A percentile compares a stretch with the other conserved stretches of the same genome.
Evolutionary conservation across 2,329 filamentous ascomycete species (phyloP).

Genomic region (Trichoderma polysporum): DNA sequence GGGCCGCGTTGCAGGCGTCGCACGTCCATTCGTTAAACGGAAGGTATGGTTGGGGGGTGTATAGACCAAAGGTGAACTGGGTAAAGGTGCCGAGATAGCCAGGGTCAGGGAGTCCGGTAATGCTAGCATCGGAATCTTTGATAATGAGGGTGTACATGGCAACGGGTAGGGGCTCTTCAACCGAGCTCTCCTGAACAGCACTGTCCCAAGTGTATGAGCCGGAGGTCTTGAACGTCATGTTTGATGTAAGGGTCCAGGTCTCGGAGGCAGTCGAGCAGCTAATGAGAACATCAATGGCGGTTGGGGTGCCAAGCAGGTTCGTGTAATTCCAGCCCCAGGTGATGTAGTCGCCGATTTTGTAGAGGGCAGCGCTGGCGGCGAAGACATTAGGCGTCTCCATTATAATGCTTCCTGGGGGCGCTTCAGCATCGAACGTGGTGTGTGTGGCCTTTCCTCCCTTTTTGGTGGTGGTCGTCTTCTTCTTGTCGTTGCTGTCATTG

Average conservation of each 20-base stretch:
- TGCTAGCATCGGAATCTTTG: slow-evolving; percentile 55
- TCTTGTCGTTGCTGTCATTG: slow-evolving; percentile 24
- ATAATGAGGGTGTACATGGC: slow-evolving; percentile 62
- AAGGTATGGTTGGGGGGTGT: slow-evolving; percentile 52
- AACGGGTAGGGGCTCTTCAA: slow-evolving; percentile 49
- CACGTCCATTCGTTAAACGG: slow-evolving; percentile 54
- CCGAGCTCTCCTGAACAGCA: slow-evolving; percentile 45
- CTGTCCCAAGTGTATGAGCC: slow-evolving; percentile 61
- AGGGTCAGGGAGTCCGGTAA: slow-evolving; percentile 51
- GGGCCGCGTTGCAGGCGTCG: slow-evolving; percentile 57
- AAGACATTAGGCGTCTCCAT: slow-evolving; percentile 53
- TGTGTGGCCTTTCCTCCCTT: slow-evolving; percentile 29
- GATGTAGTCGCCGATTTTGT: slow-evolving; percentile 60
- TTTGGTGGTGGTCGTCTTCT: slow-evolving; percentile 19
- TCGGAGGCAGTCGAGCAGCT: slow-evolving; percentile 53
- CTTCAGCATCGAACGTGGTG: slow-evolving; percentile 44
- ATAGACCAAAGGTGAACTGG: slow-evolving; percentile 58
- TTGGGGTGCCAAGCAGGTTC: slow-evolving; percentile 55
- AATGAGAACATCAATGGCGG: slow-evolving; percentile 59
- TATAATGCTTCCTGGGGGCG: slow-evolving; percentile 51
- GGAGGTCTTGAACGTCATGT: slow-evolving; percentile 58
- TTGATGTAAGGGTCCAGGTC: slow-evolving; percentile 62
- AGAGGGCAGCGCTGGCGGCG: slow-evolving; percentile 48
- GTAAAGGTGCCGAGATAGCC: slow-evolving; percentile 55
- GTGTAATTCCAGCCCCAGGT: slow-evolving; percentile 69